These are phyloP conservation scores for Aureobasidium namibiae DNA, from an alignment of 2,329 filamentous ascomycete genomes.

Conservation along the genomic window DNA sequence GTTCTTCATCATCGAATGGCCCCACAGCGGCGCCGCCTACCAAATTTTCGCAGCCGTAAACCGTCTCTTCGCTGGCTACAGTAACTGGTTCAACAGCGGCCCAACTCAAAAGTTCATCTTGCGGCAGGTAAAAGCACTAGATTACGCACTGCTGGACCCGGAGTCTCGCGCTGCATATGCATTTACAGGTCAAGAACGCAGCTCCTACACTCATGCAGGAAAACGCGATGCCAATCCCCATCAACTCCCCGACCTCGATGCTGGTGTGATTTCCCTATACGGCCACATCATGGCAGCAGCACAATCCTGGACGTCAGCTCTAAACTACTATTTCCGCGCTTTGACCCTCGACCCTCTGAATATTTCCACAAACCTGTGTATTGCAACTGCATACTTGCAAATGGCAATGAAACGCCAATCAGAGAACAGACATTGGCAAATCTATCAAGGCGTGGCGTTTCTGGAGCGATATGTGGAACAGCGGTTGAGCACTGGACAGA, in stretches of 20 bases:
- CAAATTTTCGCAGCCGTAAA: conserved; percentile 75
- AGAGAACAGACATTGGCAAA: conserved; percentile 80
- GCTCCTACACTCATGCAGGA: conserved; percentile 31
- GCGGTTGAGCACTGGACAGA: conserved; percentile 33
- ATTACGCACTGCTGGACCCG: conserved; percentile 55
- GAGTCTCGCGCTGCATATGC: conserved; percentile 38
- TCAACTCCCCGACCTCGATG: conserved; percentile 51
- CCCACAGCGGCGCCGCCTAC: conserved; percentile 73
- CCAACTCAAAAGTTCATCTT: conserved; percentile 85
- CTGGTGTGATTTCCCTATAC: conserved; percentile 77
- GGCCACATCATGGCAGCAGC: conserved; percentile 82
- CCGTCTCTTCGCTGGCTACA: conserved; percentile 63
- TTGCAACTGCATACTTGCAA: conserved; percentile 79
- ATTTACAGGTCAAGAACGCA: conserved; percentile 31
- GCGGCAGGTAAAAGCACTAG: conserved; percentile 83
- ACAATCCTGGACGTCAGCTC: conserved; percentile 71
- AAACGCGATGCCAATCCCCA: conserved; percentile 21
- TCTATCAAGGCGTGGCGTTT: conserved; percentile 78
- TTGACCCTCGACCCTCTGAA: conserved; percentile 65
- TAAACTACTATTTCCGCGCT: conserved; percentile 73
- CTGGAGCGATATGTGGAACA: conserved; percentile 64
- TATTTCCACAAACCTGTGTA: conserved; percentile 68
- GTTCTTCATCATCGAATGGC: conserved; percentile 75
- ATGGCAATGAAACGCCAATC: conserved; percentile 82
- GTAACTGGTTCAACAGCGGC: conserved; percentile 69